Evolutionary conservation across 2,329 filamentous ascomycete species (phyloP), one percentile per base, ranked within the genome.

Genomic region (Thermoascus crustaceus): DNA sequence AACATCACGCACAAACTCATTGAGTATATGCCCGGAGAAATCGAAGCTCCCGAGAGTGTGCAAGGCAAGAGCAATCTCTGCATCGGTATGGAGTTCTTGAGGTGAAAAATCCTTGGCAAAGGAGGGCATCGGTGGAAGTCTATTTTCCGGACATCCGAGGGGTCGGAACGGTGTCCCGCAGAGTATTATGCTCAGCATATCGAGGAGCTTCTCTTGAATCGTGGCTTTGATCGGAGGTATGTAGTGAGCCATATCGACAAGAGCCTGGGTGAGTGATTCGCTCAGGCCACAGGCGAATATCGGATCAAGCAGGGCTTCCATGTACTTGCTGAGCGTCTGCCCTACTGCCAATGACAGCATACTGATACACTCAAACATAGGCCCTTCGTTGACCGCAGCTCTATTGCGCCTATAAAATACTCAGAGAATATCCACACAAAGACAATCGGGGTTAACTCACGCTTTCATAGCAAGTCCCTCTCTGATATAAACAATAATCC

Each of bases 171-270:
- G 84, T 47, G 91, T 83, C 3, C 89, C 87, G 43, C 88, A 94
- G 2, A 98, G 75, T 3, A 96, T 89, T 44, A 89, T 78, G 60
- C 91, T 96, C 24, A 98, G 74, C 75, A 98, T 88, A 54, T 98
- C 87, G 8, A 98, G 73, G 16, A 98, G 68, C 48, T 91, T 81
- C 53, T 95, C 89, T 55, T 98, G 91, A 25, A 98, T 96, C 5
- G 79, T 88, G 2, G 83, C 75, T 55, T 94, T 91, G 38, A 95
- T 86, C 0, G 93, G 87, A 0, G 89, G 91, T 30, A 98, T 95
- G 56, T 98, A 96, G 55, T 96, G 94, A 18, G 91, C 91, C 85
- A 98, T 95, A 54, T 98, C 93, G 14, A 96, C 88, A 35, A 98
- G 70, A 2, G 93, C 93, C 57, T 96, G 88, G 0, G 89, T 95